Base-by-base conservation (phyloP, 2,329 filamentous ascomycete genomes). In the Chaetomium sp. region DNA sequence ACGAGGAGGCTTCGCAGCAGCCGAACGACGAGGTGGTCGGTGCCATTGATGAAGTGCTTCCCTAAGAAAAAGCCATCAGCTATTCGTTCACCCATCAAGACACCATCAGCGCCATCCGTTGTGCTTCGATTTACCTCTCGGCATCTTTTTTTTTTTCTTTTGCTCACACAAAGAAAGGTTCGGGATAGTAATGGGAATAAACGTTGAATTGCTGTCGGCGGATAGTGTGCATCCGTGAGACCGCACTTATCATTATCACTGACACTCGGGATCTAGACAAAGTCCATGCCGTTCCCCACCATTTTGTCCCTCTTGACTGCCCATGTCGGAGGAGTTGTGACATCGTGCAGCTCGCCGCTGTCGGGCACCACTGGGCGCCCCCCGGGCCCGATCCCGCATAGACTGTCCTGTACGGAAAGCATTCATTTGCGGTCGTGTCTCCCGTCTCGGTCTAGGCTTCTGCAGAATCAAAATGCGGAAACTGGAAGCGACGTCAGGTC, bases 41-140 rank as follows among this genome's bases (percentile, higher is more conserved):
- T 56, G 31, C n/a, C 53, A 13, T 56, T 56, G 53, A 56, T 56
- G 53, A 56, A 56, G 25, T 56, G 53, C 19, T 56, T 56, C n/a
- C 53, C 33, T 56, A 25, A 4, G 25, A 25, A 29, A 8, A 7
- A 9, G 10, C 27, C 13, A 12, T 53, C 10, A 53, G 50, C 25
- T 4, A 16, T 29, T 21, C 13, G n/a, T 8, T 33, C 31, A 33
- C 5, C 31, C 5, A 5, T 49, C 47, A 29, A 53, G 25, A 23
- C 19, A 9, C 8, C n/a, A 19, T 6, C 16, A 49, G 19, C 23
- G 6, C 12, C 21, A 49, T 33, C n/a, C n/a, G 31, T 33, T 10
- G 31, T n/a, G 21, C 6, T 6, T 21, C 7, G 21, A 23, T 23
- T 23, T 49, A 49, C 45, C 45, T 49, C 45, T 49, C 8, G 45